These are phyloP conservation scores for Staphylotrichum longicolle DNA, from an alignment of 495 filamentous ascomycete species.

Conservation along the genomic window DNA sequence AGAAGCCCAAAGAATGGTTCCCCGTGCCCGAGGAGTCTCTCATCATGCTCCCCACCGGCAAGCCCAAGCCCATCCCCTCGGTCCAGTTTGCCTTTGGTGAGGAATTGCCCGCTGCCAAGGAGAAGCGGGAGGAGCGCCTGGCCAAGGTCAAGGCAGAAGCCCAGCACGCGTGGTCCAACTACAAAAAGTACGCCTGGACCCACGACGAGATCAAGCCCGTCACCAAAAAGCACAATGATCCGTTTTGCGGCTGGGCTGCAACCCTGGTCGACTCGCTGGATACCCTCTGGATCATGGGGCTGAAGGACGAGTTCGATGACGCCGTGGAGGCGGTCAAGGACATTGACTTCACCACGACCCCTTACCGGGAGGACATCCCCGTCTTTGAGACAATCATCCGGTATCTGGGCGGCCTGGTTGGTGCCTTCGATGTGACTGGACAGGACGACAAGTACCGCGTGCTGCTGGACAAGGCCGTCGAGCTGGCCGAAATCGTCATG, in stretches of 20 bases:
- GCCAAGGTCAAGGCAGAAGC: conserved; percentile 75
- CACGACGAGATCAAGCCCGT: conserved; percentile 81
- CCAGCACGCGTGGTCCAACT: conserved; percentile 75
- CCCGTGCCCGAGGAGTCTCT: conserved; percentile 66
- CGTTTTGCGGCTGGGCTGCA: conserved; percentile 93
- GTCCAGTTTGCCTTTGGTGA: conserved; percentile 70
- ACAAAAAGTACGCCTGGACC: conserved; percentile 77
- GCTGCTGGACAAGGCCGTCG: conserved; percentile 81
- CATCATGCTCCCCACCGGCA: conserved; percentile 71
- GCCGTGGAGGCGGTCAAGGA: conserved; percentile 70
- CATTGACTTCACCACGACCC: conserved; percentile 87
- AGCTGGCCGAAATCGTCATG: conserved; percentile 86
- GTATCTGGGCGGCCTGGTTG: conserved; percentile 80
- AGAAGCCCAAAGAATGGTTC: conserved; percentile 67
- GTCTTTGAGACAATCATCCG: conserved; percentile 89
- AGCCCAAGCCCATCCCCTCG: conserved; percentile 64
- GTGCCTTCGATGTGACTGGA: conserved; percentile 77
- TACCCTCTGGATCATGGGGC: conserved; percentile 93
- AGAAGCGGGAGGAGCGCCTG: conserved; percentile 61
- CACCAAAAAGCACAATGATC: conserved; percentile 59
- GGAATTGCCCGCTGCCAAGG: conserved; percentile 60
- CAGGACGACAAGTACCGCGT: conserved; percentile 49
- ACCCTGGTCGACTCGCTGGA: conserved; percentile 92
- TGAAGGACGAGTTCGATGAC: conserved; percentile 86
- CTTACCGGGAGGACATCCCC: conserved; percentile 57